A percentile compares a stretch with the other conserved stretches of the same genome.
Evolutionary conservation across 805 yeast species (phyloP).

Genomic region (Cyberlindnera euphorbiae): DNA sequence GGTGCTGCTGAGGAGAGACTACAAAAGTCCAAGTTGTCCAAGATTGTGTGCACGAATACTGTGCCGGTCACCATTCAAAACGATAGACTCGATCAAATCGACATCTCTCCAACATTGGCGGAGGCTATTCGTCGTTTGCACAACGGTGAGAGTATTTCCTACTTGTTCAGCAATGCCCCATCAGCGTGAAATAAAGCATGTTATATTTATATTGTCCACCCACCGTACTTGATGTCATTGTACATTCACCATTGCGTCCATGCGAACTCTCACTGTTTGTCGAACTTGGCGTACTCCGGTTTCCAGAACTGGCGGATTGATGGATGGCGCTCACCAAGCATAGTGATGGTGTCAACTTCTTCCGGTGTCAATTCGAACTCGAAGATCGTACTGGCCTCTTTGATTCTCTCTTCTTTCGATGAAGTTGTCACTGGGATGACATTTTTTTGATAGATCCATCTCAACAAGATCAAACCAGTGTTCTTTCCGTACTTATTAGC

Average conservation of each 20-base stretch:
- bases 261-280: too few species aligned
- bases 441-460: conserved; percentile 65
- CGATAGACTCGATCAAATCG: conserved; percentile 67
- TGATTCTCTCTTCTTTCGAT: conserved; percentile 49
- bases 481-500: conserved; percentile 53
- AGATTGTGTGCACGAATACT: conserved; percentile 88
- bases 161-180: conserved; percentile 71
- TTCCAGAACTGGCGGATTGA: conserved; percentile 33
- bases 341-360: conserved; percentile 43
- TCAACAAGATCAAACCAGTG: conserved; percentile 57
- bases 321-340: conserved; percentile 35
- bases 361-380: conserved; percentile 46
- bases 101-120: conserved; percentile 81
- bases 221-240: too few species aligned
- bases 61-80: conserved; percentile 74
- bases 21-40: conserved; percentile 58
- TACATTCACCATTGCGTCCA: too few species aligned
- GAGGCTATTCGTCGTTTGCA: conserved; percentile 93
- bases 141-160: conserved; percentile 93
- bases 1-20: conserved; percentile 77
- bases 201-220: not conserved
- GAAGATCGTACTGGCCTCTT: conserved; percentile 46
- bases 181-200: conserved; percentile 1
- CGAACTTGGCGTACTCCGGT: conserved; percentile 22
- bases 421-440: conserved; percentile 75